A percentile compares a stretch with the other conserved stretches of the same genome.
phyloP scores from a whole-genome alignment of 2,329 filamentous ascomycete species.

The Onygena corvina region DNA sequence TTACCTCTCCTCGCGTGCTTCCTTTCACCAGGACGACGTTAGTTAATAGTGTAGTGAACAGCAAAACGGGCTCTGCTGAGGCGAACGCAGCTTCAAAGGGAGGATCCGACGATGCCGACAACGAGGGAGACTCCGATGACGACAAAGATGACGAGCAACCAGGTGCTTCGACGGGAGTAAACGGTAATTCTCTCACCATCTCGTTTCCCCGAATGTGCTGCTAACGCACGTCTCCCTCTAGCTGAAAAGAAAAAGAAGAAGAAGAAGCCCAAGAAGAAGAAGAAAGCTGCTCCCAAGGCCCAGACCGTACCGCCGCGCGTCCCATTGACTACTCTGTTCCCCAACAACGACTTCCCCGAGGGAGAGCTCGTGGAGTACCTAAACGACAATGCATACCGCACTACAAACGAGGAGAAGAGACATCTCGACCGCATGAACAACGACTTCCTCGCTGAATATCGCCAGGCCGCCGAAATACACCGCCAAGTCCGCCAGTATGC shows the following conservation, averaged over 20 bases:
- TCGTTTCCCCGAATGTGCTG: neutral
- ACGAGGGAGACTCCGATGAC: conserved; percentile 43
- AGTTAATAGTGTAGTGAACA: conserved; percentile 33
- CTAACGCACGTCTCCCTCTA: conserved; percentile 4
- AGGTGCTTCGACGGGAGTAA: conserved; percentile 1
- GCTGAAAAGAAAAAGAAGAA: conserved; percentile 68
- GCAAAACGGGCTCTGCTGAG: conserved; percentile 24
- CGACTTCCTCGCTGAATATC: conserved; percentile 69
- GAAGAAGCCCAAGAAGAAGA: conserved; percentile 65
- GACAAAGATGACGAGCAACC: conserved; percentile 35
- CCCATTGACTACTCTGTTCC: conserved; percentile 60
- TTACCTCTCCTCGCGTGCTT: neutral
- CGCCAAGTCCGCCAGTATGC: conserved; percentile 77
- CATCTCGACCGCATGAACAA: conserved; percentile 69
- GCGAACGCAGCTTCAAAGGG: conserved; percentile 25
- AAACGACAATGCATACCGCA: conserved; percentile 65
- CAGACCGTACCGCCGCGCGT: conserved; percentile 71
- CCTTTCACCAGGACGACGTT: no score
- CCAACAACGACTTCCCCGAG: conserved; percentile 58
- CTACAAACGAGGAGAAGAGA: conserved; percentile 73
- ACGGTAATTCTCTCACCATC: conserved; percentile 5
- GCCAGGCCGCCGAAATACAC: conserved; percentile 78
- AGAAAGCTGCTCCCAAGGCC: conserved; percentile 46
- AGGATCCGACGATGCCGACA: conserved; percentile 37
- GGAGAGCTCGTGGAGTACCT: conserved; percentile 69